Evolutionary conservation across 768 basidiomycete species (phyloP).

Genomic region (Gelatoporia subvermispora): DNA sequence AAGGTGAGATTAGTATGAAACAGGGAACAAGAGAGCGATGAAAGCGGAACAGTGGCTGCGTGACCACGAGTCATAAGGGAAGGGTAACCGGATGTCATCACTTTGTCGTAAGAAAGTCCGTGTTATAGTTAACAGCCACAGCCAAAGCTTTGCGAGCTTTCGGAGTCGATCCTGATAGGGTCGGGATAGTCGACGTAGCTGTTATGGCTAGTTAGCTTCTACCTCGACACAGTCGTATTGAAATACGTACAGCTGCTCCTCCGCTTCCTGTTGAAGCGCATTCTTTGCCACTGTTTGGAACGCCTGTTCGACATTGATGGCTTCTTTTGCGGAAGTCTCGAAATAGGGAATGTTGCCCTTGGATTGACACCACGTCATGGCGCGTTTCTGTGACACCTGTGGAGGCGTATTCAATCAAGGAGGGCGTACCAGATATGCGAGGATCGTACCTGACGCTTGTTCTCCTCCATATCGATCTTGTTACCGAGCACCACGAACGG

Average conservation of each 20-base stretch:
- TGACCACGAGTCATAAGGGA: slow-evolving; percentile 3
- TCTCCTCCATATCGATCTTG: slow-evolving; percentile 99
- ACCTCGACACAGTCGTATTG: slow-evolving; percentile 9
- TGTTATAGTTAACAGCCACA: slow-evolving; percentile 67
- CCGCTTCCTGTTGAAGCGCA: slow-evolving; percentile 94
- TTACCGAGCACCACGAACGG: slow-evolving; percentile 99
- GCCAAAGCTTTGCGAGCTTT: slow-evolving; percentile 85
- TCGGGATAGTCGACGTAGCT: slow-evolving; percentile 99
- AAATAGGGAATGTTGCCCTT: slow-evolving; percentile 99
- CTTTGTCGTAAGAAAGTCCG: slow-evolving; percentile 7
- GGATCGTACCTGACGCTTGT: slow-evolving; percentile 81
- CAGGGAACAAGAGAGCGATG: slow-evolving; percentile 6
- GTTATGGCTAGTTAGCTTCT: slow-evolving; percentile 16
- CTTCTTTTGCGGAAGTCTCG: slow-evolving; percentile 99
- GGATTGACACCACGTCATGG: slow-evolving; percentile 99
- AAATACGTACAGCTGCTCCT: slow-evolving; percentile 79
- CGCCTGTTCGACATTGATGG: slow-evolving; percentile 99
- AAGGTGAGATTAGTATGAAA: slow-evolving; percentile 4
- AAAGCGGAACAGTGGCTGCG: slow-evolving; percentile 2
- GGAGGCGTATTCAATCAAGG: background rate
- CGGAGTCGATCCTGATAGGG: slow-evolving; percentile 94
- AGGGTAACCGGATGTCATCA: slow-evolving; percentile 18
- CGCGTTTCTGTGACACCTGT: slow-evolving; percentile 97
- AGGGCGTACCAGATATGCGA: background rate
- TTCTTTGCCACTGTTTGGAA: slow-evolving; percentile 99